Base-by-base conservation (phyloP, 495 filamentous ascomycete species). In the Chaetomium cochliodes region DNA sequence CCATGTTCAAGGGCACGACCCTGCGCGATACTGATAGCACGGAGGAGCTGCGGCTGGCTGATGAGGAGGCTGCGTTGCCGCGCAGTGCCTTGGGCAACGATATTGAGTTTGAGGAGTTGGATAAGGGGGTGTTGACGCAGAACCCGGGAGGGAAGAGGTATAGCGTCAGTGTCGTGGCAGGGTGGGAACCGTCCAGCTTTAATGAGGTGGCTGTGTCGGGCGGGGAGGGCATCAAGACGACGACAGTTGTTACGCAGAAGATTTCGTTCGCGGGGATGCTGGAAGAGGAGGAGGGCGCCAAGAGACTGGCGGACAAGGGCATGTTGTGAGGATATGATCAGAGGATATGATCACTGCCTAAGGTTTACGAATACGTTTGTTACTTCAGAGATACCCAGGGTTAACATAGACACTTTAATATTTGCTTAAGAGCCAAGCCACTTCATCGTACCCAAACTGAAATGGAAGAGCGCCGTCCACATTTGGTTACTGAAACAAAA, bases 231-330 rank as follows among this genome's bases (percentile, higher is more conserved):
- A 57, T 65, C 23, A 33, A 65, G 46, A 60, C 63, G 25, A 64
- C 62, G 13, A 60, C 57, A 23, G 63, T 65, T 4, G 63, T 65
- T 0, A 60, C 57, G 33, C 63, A 65, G 41, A 59, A 65, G 57
- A 57, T 65, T 22, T 22, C 63, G 42, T 65, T 65, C 18, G 56
- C 63, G 2, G 47, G 23, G 22, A 20, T 15, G 60, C 8, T 18
- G 37, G 49, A 39, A 23, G 49, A 52, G 16, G 49, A 52, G 37
- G 49, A 39, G 49, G 49, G 25, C 3, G 49, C 23, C 12, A 18
- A 23, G 49, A 26, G 23, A 8, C 23, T 37, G 33, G 33, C 33
- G 1, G 22, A 52, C 1, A 52, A 42, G 28, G 46, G 44, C 12
- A 23, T 42, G 25, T 3, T 18, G 44, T 6, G 58, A 41, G 58